Percentiles rank a stretch among this genome's conserved stretches.
Evolutionary conservation across 176 grass and related monocot species (phyloP).

Genomic region (Poa annua): DNA sequence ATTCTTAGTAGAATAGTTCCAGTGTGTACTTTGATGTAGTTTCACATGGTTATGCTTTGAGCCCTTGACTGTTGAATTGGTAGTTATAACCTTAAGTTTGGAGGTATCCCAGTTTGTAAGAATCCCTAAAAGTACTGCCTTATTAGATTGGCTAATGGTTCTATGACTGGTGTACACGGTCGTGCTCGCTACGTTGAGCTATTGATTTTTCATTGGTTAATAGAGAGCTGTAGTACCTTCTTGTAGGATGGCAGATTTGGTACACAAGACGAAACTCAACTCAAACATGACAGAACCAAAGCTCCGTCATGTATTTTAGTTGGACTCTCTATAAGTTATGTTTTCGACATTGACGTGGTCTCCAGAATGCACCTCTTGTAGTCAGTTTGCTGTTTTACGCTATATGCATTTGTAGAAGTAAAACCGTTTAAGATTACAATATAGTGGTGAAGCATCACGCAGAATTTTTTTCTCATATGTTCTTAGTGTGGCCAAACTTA

Average conservation of each 20-base stretch:
- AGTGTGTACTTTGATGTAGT: slow-evolving; percentile 1
- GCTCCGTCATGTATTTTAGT: not conserved
- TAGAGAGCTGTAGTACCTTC: not conserved
- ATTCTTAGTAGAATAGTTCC: not conserved
- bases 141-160: not conserved
- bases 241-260: not conserved
- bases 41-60: slow-evolving; percentile 17
- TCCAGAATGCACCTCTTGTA: not conserved
- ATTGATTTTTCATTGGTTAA: not conserved
- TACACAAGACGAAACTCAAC: slow-evolving; percentile 1
- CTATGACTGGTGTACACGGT: not conserved
- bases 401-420: not conserved
- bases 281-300: slow-evolving; percentile 11
- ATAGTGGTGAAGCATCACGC: not conserved
- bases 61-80: not conserved
- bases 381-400: not conserved
- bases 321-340: not conserved
- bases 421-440: not conserved
- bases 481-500: not conserved
- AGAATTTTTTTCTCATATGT: slow-evolving; percentile 22
- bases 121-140: not conserved
- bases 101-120: not conserved
- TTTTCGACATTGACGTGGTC: slow-evolving; percentile 5
- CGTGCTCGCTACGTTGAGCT: not conserved
- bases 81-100: slow-evolving; percentile 10